These are phyloP conservation scores for Phialophora expanda DNA, from an alignment of 2,329 filamentous ascomycete species.

Conservation along the genomic window DNA sequence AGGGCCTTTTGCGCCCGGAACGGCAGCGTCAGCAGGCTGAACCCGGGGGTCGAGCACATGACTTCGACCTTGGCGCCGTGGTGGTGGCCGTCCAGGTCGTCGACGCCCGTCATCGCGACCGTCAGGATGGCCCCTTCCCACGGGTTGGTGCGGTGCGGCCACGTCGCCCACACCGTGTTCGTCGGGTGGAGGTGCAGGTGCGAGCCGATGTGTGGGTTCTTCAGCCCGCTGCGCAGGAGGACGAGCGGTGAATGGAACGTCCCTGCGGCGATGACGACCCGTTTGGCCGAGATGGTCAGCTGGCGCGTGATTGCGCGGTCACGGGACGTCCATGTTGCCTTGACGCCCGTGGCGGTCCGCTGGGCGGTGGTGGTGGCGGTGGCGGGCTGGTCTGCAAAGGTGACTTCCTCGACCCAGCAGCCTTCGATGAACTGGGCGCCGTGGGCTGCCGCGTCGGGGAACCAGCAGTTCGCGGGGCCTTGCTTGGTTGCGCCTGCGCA, in stretches of 20 bases:
- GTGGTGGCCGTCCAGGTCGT: constrained; percentile 78
- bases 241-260: constrained; percentile 77
- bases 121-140: constrained; percentile 75
- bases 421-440: constrained; percentile 86
- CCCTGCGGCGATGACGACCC: constrained; percentile 78
- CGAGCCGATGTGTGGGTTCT: constrained; percentile 79
- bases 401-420: constrained; percentile 71
- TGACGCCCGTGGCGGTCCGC: constrained; percentile 69
- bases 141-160: constrained; percentile 40
- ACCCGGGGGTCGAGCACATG: constrained; percentile 44
- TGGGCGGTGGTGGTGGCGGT: constrained; percentile 42
- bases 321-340: constrained; percentile 75
- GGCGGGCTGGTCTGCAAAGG: constrained; percentile 61
- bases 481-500: constrained; percentile 73
- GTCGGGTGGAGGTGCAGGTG: constrained; percentile 83
- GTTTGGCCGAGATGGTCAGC: constrained; percentile 76
- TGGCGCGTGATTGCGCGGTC: constrained; percentile 65
- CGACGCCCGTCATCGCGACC: constrained; percentile 74
- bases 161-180: constrained; percentile 39
- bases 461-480: constrained; percentile 75
- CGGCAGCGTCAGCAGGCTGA: constrained; percentile 48
- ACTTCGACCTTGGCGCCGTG: constrained; percentile 84
- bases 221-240: constrained; percentile 76
- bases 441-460: constrained; percentile 77
- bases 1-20: constrained; percentile 57